Conservation (phyloP, 257 asterid genomes). For the Leonotis leonurus region DNA sequence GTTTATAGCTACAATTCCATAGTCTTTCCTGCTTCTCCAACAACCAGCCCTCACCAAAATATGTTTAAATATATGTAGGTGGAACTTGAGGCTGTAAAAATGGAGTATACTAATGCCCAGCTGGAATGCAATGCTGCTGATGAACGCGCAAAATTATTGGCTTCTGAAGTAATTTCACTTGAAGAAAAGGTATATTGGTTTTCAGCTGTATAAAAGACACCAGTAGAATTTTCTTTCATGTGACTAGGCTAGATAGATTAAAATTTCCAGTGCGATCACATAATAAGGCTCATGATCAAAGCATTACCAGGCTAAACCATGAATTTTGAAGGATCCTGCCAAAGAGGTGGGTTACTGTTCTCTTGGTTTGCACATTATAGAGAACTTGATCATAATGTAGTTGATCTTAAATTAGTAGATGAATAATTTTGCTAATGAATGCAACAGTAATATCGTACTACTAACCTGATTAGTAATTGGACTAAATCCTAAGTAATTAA, state of each 20-base stretch:
- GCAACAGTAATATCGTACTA: too few species aligned
- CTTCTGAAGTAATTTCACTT: slow-evolving; percentile 92
- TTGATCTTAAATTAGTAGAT: too few species aligned
- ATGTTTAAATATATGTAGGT: slow-evolving; percentile 38
- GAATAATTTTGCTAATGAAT: too few species aligned
- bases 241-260: neutral
- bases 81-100: slow-evolving; percentile 72
- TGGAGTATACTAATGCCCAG: slow-evolving; percentile 69
- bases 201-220: slow-evolving; percentile 3
- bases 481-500: too few species aligned
- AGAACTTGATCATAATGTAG: too few species aligned
- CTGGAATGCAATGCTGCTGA: slow-evolving; percentile 97
- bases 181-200: slow-evolving; percentile 78
- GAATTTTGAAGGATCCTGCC: too few species aligned
- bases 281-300: too few species aligned
- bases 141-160: slow-evolving; percentile 88
- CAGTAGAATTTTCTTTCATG: neutral
- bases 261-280: neutral
- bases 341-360: too few species aligned
- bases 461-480: too few species aligned
- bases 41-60: slow-evolving; percentile 1
- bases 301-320: too few species aligned
- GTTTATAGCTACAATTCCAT: neutral
- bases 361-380: too few species aligned
- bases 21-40: neutral